These are phyloP conservation scores for Chrysanthemum lavandulifolium DNA, from an alignment of 129 eudicot genomes.

Conservation along the genomic window DNA sequence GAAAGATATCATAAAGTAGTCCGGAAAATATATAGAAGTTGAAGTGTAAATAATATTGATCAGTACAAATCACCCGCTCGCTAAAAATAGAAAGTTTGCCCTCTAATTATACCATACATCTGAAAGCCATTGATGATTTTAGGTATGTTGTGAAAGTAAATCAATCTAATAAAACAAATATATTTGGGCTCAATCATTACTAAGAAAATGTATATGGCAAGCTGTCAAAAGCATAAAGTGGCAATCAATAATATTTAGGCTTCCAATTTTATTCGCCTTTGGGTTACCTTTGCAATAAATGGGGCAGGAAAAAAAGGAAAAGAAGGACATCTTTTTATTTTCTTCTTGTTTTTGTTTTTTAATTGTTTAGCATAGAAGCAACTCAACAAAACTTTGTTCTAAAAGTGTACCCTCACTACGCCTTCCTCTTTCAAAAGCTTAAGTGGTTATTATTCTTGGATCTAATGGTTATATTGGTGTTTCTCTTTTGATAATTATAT, in stretches of 20 bases:
- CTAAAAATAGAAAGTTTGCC: too few species aligned
- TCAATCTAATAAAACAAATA: neutral
- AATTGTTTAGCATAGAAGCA: slow-evolving; percentile 39
- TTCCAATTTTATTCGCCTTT: slow-evolving; percentile 35
- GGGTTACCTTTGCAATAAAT: slow-evolving; percentile 33
- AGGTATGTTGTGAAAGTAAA: slow-evolving; percentile 6
- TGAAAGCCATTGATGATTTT: neutral
- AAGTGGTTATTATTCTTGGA: too few species aligned
- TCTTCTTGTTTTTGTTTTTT: slow-evolving; percentile 9
- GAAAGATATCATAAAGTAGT: too few species aligned
- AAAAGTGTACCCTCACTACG: slow-evolving; percentile 13
- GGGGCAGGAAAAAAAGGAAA: slow-evolving; percentile 28
- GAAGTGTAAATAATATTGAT: too few species aligned
- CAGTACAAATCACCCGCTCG: too few species aligned
- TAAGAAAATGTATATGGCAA: slow-evolving; percentile 31
- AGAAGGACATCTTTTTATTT: neutral
- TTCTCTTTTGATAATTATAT: too few species aligned
- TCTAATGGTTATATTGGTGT: too few species aligned
- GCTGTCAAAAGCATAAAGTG: slow-evolving; percentile 44
- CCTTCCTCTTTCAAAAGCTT: neutral
- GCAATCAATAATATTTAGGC: slow-evolving; percentile 29
- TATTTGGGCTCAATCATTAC: slow-evolving; percentile 21
- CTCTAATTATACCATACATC: neutral
- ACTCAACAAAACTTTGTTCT: slow-evolving; percentile 21
- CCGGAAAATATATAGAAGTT: too few species aligned